These are phyloP conservation scores for Fusarium sp. DNA, from an alignment of 2,329 filamentous ascomycete species.

Conservation along the genomic window DNA sequence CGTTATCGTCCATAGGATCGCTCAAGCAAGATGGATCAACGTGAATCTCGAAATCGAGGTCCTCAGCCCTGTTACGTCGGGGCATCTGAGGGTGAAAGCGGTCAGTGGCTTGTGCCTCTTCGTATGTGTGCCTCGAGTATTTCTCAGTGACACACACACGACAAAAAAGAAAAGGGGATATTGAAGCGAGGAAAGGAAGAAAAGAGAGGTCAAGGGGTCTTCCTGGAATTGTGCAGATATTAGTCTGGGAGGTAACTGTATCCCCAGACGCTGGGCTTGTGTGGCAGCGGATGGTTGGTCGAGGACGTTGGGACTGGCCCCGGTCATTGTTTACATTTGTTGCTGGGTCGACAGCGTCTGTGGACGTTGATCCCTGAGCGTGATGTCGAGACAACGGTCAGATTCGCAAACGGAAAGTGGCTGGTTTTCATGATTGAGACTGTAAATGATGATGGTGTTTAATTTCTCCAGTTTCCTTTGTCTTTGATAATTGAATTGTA, in stretches of 20 bases:
- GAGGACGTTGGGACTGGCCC: constrained; percentile 32
- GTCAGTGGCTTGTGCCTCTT: constrained; percentile 5
- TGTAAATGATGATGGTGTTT: background rate
- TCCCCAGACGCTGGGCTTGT: constrained; percentile 23
- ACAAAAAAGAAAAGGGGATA: constrained; percentile 13
- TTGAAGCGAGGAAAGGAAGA: constrained; percentile 15
- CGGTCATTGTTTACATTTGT: constrained; percentile 49
- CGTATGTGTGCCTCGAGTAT: constrained; percentile 23
- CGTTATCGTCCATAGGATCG: constrained; percentile 53
- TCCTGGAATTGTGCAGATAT: constrained; percentile 40
- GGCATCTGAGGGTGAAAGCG: constrained; percentile 38
- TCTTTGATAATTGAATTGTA: background rate
- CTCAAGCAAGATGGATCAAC: constrained; percentile 57
- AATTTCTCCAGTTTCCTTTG: background rate
- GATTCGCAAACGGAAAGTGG: constrained; percentile 20
- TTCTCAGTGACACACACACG: constrained; percentile 30
- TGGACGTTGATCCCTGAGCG: constrained; percentile 15
- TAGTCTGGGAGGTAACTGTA: constrained; percentile 7
- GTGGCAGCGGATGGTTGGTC: constrained; percentile 47
- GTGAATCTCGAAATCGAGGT: constrained; percentile 60
- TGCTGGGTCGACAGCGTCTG: constrained; percentile 46
- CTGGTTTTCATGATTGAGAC: background rate
- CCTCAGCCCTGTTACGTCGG: constrained; percentile 44
- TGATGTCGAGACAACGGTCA: constrained; percentile 27
- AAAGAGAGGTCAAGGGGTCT: constrained; percentile 16